Conservation (phyloP, 73 alveolate genomes). For the Stentor roeselii region DNA sequence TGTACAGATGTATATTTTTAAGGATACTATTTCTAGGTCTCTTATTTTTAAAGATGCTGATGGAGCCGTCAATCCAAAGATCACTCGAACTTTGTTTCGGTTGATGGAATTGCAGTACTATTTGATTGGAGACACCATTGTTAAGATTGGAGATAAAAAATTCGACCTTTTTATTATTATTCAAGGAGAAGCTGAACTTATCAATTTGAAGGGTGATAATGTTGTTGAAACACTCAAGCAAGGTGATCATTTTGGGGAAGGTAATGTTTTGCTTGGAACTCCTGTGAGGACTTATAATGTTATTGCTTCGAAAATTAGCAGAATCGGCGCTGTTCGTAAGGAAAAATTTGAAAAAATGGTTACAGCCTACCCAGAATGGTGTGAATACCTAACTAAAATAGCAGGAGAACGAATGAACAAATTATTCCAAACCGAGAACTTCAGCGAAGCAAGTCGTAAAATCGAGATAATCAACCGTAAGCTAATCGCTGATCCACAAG, state of each 20-base stretch:
- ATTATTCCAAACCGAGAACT: neutral
- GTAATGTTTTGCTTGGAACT: neutral
- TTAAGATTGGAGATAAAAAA: neutral
- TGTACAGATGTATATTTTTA: constrained; percentile 34
- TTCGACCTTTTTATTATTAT: constrained; percentile 22
- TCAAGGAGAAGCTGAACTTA: constrained; percentile 56
- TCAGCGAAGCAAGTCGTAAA: neutral
- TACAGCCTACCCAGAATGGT: constrained; percentile 58
- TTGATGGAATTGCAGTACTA: neutral
- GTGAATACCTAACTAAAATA: constrained; percentile 4
- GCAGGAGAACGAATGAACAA: constrained; percentile 27
- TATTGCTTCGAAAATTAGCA: neutral
- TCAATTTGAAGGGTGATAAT: constrained; percentile 41
- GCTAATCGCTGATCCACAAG: neutral
- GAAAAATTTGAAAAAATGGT: constrained; percentile 40
- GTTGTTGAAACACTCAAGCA: constrained; percentile 31
- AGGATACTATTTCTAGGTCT: constrained; percentile 39
- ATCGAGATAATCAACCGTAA: neutral
- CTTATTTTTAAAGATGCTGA: constrained; percentile 29
- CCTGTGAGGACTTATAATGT: neutral
- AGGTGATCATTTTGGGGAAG: constrained; percentile 58
- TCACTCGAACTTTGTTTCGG: constrained; percentile 27
- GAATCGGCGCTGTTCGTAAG: neutral
- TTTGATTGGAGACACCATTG: neutral
- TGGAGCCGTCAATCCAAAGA: constrained; percentile 10